phyloP scores from a whole-genome alignment of 2,329 filamentous ascomycete species.

The Zopfia rhizophila region DNA sequence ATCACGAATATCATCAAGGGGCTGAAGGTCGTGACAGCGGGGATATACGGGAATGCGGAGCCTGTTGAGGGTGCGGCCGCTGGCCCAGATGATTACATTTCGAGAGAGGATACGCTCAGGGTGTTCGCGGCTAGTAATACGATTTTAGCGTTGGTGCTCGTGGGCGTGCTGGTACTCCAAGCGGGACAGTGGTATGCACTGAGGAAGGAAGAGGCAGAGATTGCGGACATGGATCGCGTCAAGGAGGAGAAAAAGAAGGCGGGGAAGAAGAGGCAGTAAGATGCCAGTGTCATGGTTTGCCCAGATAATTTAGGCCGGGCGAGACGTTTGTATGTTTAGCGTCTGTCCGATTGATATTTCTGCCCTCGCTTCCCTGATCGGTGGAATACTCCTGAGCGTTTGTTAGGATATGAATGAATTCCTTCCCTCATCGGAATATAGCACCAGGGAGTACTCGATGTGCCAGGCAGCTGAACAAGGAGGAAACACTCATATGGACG shows the following conservation, averaged over 20 bases:
- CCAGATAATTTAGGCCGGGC: too few species aligned
- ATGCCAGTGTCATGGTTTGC: too few species aligned
- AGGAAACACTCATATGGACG: too few species aligned
- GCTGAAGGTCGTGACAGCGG: constrained; percentile 81
- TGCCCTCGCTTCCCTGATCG: too few species aligned
- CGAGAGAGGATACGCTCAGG: constrained; percentile 87
- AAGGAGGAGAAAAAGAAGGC: constrained; percentile 59
- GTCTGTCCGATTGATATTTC: too few species aligned
- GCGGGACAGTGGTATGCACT: constrained; percentile 99
- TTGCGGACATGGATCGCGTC: constrained; percentile 70
- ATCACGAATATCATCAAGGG: constrained; percentile 97
- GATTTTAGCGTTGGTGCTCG: constrained; percentile 89
- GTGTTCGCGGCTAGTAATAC: constrained; percentile 96
- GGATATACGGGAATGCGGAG: constrained; percentile 67
- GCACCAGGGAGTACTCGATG: too few species aligned
- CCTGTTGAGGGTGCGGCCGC: constrained; percentile 46
- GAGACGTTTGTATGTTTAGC: too few species aligned
- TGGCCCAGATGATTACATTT: constrained; percentile 72
- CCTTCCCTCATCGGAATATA: too few species aligned
- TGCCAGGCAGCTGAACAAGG: too few species aligned
- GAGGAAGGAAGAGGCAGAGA: constrained; percentile 87
- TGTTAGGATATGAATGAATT: too few species aligned
- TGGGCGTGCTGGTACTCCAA: constrained; percentile 92
- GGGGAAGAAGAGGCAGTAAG: constrained; percentile 51
- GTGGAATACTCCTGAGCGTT: too few species aligned